A percentile compares a stretch with the other conserved stretches of the same genome.
These are phyloP conservation scores for Phlegmacium glaucopus DNA, from an alignment of 768 basidiomycete species.

Conservation along the genomic window DNA sequence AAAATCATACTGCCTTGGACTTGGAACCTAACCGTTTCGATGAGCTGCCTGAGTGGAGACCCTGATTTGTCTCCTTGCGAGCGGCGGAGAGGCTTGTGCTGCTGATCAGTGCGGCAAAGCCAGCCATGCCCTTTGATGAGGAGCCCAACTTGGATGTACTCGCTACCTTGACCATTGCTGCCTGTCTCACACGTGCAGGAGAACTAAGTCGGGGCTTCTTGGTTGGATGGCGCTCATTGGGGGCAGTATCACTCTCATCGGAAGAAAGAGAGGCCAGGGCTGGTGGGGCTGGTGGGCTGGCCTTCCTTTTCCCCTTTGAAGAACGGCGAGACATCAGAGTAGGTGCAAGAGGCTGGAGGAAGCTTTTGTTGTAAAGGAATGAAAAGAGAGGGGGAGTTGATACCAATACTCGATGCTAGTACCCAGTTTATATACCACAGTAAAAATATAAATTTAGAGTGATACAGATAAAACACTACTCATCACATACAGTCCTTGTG, in stretches of 20 bases:
- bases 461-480: neutral
- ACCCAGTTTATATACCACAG: no score
- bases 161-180: no score
- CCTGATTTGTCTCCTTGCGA: conserved; percentile 2
- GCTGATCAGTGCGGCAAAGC: conserved; percentile 5
- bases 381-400: no score
- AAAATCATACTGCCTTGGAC: neutral
- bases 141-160: no score
- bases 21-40: neutral
- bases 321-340: conserved; percentile 1
- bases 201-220: neutral
- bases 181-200: neutral
- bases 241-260: neutral
- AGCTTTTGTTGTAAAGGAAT: no score
- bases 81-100: conserved; percentile 6
- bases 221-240: neutral
- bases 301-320: conserved; percentile 4
- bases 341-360: neutral
- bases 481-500: conserved; percentile 8
- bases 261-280: neutral
- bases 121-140: conserved; percentile 10
- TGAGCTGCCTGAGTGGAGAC: conserved; percentile 4
- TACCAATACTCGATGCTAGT: no score
- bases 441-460: no score
- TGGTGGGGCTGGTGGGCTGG: neutral